These are phyloP conservation scores for Skeletonema menzelii DNA, from an alignment of 108 stramenopile species.

Conservation along the genomic window DNA sequence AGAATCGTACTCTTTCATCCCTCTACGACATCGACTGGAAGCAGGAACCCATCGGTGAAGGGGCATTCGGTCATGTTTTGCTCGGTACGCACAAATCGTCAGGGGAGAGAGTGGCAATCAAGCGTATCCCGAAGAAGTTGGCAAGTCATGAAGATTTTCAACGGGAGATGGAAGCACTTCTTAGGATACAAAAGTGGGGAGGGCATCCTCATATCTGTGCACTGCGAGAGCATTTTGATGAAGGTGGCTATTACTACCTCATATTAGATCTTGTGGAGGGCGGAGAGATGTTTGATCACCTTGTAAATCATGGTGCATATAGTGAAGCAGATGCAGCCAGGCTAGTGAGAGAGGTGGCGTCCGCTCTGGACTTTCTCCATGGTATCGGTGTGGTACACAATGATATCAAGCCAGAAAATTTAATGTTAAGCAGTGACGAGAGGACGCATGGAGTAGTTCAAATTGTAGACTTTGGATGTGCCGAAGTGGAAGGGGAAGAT, in stretches of 20 bases:
- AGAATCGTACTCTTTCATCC: slow-evolving; percentile 28
- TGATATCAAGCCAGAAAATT: slow-evolving; percentile 87
- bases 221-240: slow-evolving; percentile 73
- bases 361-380: slow-evolving; percentile 74
- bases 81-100: slow-evolving; percentile 53
- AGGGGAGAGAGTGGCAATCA: slow-evolving; percentile 69
- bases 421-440: slow-evolving; percentile 68
- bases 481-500: slow-evolving; percentile 53
- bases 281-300: slow-evolving; percentile 88
- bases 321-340: slow-evolving; percentile 79
- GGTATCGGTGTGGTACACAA: slow-evolving; percentile 81
- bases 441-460: slow-evolving; percentile 65
- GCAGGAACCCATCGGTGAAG: slow-evolving; percentile 40
- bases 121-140: slow-evolving; percentile 77
- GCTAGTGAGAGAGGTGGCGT: slow-evolving; percentile 70
- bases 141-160: slow-evolving; percentile 70
- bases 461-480: slow-evolving; percentile 88
- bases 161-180: slow-evolving; percentile 81
- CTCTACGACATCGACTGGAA: slow-evolving; percentile 45
- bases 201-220: slow-evolving; percentile 86
- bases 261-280: slow-evolving; percentile 81
- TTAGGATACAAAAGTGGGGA: slow-evolving; percentile 73
- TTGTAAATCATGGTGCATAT: slow-evolving; percentile 83
- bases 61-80: slow-evolving; percentile 79
- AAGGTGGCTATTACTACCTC: slow-evolving; percentile 66